A percentile compares a stretch with the other conserved stretches of the same genome.
These are phyloP conservation scores for Xylaria intraflava DNA, from an alignment of 495 filamentous ascomycete genomes.

Conservation along the genomic window DNA sequence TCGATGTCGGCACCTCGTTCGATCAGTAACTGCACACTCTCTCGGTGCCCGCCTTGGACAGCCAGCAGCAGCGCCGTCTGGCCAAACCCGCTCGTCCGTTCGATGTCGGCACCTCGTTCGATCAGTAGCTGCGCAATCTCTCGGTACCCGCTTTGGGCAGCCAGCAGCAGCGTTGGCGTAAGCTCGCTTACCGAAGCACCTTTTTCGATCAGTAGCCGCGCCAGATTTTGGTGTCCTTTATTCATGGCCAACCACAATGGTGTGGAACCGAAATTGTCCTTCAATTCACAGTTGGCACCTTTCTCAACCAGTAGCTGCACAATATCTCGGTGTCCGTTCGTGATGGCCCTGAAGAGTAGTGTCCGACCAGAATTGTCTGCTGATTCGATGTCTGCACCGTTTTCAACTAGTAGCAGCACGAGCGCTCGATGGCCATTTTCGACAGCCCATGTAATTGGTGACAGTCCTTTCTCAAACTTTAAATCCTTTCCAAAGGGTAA, in stretches of 20 bases:
- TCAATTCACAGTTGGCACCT: background rate
- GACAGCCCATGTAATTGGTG: background rate
- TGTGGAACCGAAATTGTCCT: background rate
- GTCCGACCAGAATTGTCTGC: background rate
- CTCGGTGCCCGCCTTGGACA: background rate
- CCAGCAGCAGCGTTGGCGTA: background rate
- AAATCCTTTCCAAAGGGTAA: background rate
- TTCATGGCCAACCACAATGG: background rate
- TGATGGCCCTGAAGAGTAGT: background rate
- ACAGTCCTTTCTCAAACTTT: background rate
- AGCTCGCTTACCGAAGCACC: background rate
- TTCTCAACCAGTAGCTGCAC: background rate
- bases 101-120: background rate
- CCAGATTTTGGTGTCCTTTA: background rate
- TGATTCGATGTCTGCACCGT: background rate
- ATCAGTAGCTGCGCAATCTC: background rate
- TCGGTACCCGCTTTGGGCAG: background rate
- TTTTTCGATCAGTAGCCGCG: background rate
- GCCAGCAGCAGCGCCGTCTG: background rate
- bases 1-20: background rate
- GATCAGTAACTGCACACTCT: background rate
- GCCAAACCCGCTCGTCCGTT: background rate
- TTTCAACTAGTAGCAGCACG: background rate
- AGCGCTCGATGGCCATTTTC: background rate
- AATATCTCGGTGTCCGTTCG: background rate